Evolutionary conservation across 2,329 filamentous ascomycete genomes (phyloP).

Genomic region (Fusarium odoratissimum): DNA sequence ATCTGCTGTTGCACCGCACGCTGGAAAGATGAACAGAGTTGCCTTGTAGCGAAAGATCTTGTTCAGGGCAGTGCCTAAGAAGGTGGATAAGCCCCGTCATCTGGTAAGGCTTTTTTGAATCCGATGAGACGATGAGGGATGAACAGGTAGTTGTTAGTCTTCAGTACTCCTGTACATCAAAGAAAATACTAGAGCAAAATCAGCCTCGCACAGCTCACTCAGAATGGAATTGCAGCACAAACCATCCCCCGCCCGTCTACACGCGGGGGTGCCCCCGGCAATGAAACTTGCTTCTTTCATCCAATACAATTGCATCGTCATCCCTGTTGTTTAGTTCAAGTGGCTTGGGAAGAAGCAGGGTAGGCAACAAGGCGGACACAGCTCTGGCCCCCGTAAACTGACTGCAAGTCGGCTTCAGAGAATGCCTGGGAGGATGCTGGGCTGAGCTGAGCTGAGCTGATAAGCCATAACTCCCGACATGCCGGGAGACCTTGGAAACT

Average conservation of each 20-base stretch:
- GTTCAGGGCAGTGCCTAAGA: not conserved
- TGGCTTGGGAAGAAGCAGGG: constrained; percentile 31
- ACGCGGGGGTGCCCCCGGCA: not conserved
- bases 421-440: constrained; percentile 23
- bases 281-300: constrained; percentile 1
- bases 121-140: not conserved
- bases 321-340: constrained; percentile 25
- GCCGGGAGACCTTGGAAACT: not conserved
- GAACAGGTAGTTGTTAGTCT: not conserved
- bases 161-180: not conserved
- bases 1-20: not conserved
- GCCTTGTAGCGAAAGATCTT: not conserved
- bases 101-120: not conserved
- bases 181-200: not conserved
- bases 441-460: constrained; percentile 4
- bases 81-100: not conserved
- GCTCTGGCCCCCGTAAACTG: constrained; percentile 4
- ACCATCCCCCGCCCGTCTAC: constrained; percentile 2
- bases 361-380: constrained; percentile 47
- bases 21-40: not conserved
- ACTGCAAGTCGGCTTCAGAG: constrained; percentile 9
- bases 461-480: not conserved
- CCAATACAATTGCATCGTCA: constrained; percentile 30
- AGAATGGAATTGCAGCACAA: constrained; percentile 31
- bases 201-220: constrained; percentile 41